Percentiles rank a stretch among this genome's conserved stretches.
phyloP scores from a whole-genome alignment of 768 basidiomycete genomes.

The Ramaria sp. region DNA sequence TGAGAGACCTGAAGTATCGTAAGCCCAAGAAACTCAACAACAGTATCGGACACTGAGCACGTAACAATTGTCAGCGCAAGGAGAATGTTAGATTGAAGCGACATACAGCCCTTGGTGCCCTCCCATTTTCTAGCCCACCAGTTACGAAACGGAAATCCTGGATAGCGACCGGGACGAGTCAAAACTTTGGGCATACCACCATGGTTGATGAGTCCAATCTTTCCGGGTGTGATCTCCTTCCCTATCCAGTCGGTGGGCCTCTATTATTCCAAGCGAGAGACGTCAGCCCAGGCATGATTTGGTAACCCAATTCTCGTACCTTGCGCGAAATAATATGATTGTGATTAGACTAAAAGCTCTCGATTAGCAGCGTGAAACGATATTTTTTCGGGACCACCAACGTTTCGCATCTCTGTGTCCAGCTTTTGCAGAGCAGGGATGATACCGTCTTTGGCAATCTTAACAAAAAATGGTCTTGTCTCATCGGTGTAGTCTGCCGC shows the following conservation, averaged over 20 bases:
- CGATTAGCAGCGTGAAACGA: background rate
- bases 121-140: slow-evolving; percentile 77
- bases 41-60: slow-evolving; percentile 62
- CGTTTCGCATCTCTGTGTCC: slow-evolving; percentile 47
- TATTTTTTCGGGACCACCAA: slow-evolving; percentile 17
- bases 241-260: slow-evolving; percentile 60
- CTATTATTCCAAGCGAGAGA: slow-evolving; percentile 19
- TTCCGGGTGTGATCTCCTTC: slow-evolving; percentile 59
- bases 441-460: slow-evolving; percentile 55
- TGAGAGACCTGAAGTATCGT: slow-evolving; percentile 83
- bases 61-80: background rate
- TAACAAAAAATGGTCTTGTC: slow-evolving; percentile 61
- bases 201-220: slow-evolving; percentile 66
- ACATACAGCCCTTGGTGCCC: slow-evolving; percentile 58
- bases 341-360: slow-evolving; percentile 37
- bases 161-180: slow-evolving; percentile 67
- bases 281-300: background rate
- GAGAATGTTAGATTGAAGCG: background rate
- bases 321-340: slow-evolving; percentile 54
- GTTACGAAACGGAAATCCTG: slow-evolving; percentile 61
- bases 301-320: slow-evolving; percentile 16
- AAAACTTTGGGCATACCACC: slow-evolving; percentile 74
- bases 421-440: slow-evolving; percentile 61
- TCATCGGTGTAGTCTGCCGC: slow-evolving; percentile 23
- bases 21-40: slow-evolving; percentile 69